Conservation (phyloP, 2,329 filamentous ascomycete species). For the Exophiala bonariae region DNA sequence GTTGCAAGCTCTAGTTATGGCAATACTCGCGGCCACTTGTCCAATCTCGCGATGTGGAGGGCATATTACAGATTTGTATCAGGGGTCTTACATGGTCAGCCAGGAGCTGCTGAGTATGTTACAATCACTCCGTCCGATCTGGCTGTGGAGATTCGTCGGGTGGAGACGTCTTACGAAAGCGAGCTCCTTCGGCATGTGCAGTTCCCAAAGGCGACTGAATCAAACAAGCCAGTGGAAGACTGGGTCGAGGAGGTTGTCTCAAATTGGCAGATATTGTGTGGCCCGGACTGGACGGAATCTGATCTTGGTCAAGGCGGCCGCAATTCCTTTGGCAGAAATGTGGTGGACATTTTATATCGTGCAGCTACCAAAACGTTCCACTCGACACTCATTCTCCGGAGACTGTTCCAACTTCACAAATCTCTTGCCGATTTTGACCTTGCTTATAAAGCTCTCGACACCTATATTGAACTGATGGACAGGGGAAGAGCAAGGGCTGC, state of each 20-base stretch:
- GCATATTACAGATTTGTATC: conserved; percentile 82
- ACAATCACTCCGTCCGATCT: conserved; percentile 59
- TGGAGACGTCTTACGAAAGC: conserved; percentile 77
- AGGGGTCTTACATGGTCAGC: conserved; percentile 62
- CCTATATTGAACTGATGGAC: conserved; percentile 84
- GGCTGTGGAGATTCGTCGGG: conserved; percentile 72
- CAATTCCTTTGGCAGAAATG: conserved; percentile 69
- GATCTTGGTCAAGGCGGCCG: conserved; percentile 82
- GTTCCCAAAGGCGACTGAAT: conserved; percentile 81
- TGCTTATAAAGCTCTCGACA: conserved; percentile 86
- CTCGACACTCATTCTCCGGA: conserved; percentile 81
- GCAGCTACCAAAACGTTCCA: conserved; percentile 93
- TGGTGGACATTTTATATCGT: conserved; percentile 83
- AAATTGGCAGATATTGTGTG: conserved; percentile 84
- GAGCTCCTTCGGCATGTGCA: conserved; percentile 74
- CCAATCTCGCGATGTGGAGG: conserved; percentile 73
- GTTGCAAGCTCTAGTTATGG: conserved; percentile 20
- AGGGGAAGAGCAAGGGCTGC: conserved; percentile 80
- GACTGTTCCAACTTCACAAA: conserved; percentile 84
- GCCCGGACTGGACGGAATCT: conserved; percentile 74
- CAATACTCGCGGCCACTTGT: conserved; percentile 27
- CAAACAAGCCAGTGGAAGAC: conserved; percentile 74
- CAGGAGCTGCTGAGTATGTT: conserved; percentile 13
- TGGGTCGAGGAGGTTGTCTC: conserved; percentile 77
- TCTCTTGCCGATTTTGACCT: conserved; percentile 88